A percentile compares a stretch with the other conserved stretches of the same genome.
Conservation (phyloP, 2,329 filamentous ascomycete species). For the Lecanicillium sp. region DNA sequence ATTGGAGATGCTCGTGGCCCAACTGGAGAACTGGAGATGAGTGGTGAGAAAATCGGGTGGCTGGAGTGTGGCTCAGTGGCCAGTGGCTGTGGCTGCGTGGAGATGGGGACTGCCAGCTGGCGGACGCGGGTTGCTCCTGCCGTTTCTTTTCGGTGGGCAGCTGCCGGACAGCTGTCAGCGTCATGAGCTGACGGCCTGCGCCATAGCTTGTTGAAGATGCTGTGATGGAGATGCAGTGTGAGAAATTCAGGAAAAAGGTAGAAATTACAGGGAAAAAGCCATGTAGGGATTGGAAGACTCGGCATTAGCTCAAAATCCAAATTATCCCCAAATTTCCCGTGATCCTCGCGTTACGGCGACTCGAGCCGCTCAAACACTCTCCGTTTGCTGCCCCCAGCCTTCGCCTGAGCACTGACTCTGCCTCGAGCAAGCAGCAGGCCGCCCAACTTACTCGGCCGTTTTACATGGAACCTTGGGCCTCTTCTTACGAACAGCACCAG, state of each 20-base stretch:
- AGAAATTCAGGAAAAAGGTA: not conserved
- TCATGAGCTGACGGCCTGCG: not conserved
- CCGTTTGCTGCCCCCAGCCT: not conserved
- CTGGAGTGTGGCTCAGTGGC: not conserved
- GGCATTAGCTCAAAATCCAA: too few species aligned
- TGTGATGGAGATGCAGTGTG: not conserved
- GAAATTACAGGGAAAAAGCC: not conserved
- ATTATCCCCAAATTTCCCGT: too few species aligned
- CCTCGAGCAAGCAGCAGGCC: not conserved
- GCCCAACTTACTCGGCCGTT: not conserved
- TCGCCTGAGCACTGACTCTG: not conserved
- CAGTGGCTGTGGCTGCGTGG: conserved; percentile 1
- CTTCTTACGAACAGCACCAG: not conserved
- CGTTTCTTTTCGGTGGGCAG: not conserved
- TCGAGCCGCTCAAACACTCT: not conserved
- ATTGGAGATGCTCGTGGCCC: conserved; percentile 1
- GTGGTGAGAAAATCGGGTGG: conserved; percentile 12
- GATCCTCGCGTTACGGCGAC: not conserved
- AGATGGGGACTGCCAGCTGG: not conserved
- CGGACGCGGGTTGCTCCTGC: not conserved
- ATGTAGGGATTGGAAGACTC: too few species aligned
- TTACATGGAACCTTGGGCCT: not conserved
- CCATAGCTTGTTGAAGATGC: not conserved
- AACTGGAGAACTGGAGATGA: too few species aligned
- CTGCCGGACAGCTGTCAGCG: not conserved